Conservation (phyloP, 805 yeast species). For the Hanseniaspora vineae region DNA sequence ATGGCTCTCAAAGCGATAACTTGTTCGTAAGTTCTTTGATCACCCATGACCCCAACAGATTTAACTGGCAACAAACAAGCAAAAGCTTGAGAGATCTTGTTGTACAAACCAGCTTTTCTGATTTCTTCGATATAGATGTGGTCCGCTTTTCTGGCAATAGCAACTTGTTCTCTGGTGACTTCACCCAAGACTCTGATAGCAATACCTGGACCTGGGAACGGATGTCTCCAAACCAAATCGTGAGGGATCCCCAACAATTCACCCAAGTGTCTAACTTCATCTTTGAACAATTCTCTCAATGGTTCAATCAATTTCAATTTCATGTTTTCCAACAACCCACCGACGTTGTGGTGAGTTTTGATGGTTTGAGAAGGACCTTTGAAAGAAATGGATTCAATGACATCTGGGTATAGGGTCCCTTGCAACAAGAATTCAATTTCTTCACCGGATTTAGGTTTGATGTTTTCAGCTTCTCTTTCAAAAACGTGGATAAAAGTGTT, state of each 20-base stretch:
- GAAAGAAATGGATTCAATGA: slow-evolving; percentile 95
- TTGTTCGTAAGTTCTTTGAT: slow-evolving; percentile 97
- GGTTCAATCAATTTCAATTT: slow-evolving; percentile 97
- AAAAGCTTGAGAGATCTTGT: slow-evolving; percentile 91
- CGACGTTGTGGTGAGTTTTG: slow-evolving; percentile 98
- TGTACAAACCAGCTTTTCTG: slow-evolving; percentile 81
- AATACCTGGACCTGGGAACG: slow-evolving; percentile 99
- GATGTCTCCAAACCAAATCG: slow-evolving; percentile 98
- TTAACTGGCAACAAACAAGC: slow-evolving; percentile 95
- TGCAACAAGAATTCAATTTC: slow-evolving; percentile 89
- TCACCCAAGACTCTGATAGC: slow-evolving; percentile 97
- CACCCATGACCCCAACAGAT: slow-evolving; percentile 99
- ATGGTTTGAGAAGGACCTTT: slow-evolving; percentile 99
- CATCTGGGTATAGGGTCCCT: slow-evolving; percentile 97
- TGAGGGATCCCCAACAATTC: slow-evolving; percentile 89
- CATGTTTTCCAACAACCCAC: slow-evolving; percentile 96
- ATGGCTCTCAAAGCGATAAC: slow-evolving; percentile 98
- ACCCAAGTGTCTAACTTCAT: slow-evolving; percentile 95
- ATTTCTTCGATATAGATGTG: slow-evolving; percentile 93
- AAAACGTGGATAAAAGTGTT: slow-evolving; percentile 94
- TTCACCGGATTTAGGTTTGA: slow-evolving; percentile 78
- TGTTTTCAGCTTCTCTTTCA: slow-evolving; percentile 88
- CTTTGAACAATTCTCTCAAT: slow-evolving; percentile 94
- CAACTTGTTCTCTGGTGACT: slow-evolving; percentile 86
- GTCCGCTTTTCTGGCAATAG: slow-evolving; percentile 96